Evolutionary conservation across 2,329 filamentous ascomycete genomes (phyloP).

Genomic region (Graphium sp.): DNA sequence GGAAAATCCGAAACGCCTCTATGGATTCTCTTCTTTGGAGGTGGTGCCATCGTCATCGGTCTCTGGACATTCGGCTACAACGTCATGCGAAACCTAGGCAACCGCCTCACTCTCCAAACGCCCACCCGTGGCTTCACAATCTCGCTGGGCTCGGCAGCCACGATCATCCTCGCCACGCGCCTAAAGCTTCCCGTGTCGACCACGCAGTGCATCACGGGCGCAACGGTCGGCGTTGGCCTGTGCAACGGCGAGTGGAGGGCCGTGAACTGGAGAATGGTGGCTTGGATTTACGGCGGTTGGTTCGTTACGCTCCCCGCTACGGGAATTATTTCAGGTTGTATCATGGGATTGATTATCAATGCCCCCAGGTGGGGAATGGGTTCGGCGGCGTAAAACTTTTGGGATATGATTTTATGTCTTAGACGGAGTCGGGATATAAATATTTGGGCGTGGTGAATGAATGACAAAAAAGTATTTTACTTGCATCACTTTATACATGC

Average conservation of each 20-base stretch:
- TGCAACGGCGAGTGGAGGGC: slow-evolving; percentile 40
- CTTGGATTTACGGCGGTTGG: slow-evolving; percentile 42
- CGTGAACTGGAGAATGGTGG: slow-evolving; percentile 47
- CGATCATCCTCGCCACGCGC: slow-evolving; percentile 46
- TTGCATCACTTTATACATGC: too few relatives aligned
- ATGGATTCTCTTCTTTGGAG: slow-evolving; percentile 42
- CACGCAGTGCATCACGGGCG: slow-evolving; percentile 46
- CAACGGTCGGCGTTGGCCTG: slow-evolving; percentile 48
- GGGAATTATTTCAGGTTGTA: slow-evolving; percentile 37
- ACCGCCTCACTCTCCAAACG: slow-evolving; percentile 44
- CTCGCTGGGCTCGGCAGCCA: slow-evolving; percentile 44
- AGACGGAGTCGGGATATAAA: too few relatives aligned
- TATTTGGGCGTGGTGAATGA: too few relatives aligned
- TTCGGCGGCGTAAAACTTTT: too few relatives aligned
- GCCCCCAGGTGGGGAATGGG: slow-evolving; percentile 40
- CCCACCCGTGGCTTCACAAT: slow-evolving; percentile 41
- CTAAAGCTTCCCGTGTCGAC: slow-evolving; percentile 46
- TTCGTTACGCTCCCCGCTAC: slow-evolving; percentile 40
- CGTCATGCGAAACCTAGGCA: slow-evolving; percentile 46
- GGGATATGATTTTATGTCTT: too few relatives aligned
- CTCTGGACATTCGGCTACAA: slow-evolving; percentile 46
- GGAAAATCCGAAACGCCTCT: slow-evolving; percentile 34
- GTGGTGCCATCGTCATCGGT: slow-evolving; percentile 32
- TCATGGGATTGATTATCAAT: slow-evolving; percentile 48
- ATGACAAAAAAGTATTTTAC: too few relatives aligned